Percentiles rank a stretch among this genome's conserved stretches.
Evolutionary conservation across 1,284 basidiomycete species (phyloP).

Genomic region (Entoloma clypeatum): DNA sequence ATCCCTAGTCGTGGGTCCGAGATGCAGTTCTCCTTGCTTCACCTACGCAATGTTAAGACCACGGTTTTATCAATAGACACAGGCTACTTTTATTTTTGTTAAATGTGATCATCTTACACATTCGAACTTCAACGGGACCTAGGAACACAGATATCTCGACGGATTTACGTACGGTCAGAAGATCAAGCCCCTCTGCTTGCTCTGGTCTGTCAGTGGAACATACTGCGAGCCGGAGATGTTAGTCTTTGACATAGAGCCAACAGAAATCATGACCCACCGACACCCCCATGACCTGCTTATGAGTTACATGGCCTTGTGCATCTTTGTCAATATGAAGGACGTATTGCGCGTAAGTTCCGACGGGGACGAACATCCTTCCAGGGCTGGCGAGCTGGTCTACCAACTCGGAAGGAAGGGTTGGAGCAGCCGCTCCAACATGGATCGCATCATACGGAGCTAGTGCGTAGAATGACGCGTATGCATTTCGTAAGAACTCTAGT

Average conservation of each 20-base stretch:
- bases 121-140: not conserved
- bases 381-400: slow-evolving; percentile 81
- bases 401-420: slow-evolving; percentile 67
- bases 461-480: no score
- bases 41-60: no score
- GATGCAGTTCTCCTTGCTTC: no score
- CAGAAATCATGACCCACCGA: slow-evolving; percentile 45
- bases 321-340: slow-evolving; percentile 85
- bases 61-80: no score
- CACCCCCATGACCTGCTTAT: slow-evolving; percentile 78
- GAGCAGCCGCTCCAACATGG: slow-evolving; percentile 93
- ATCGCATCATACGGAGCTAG: slow-evolving; percentile 83
- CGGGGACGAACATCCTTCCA: slow-evolving; percentile 92
- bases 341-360: slow-evolving; percentile 63
- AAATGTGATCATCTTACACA: no score
- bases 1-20: no score
- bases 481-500: no score
- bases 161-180: not conserved
- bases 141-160: not conserved
- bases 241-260: not conserved
- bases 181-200: slow-evolving; percentile 1
- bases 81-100: no score
- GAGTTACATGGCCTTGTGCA: slow-evolving; percentile 61
- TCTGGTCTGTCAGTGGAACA: slow-evolving; percentile 11
- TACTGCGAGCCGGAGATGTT: slow-evolving; percentile 2